Percentiles rank a stretch among this genome's conserved stretches.
Evolutionary conservation across 441 rosid species (phyloP).

Genomic region (Erodium moschatum): DNA sequence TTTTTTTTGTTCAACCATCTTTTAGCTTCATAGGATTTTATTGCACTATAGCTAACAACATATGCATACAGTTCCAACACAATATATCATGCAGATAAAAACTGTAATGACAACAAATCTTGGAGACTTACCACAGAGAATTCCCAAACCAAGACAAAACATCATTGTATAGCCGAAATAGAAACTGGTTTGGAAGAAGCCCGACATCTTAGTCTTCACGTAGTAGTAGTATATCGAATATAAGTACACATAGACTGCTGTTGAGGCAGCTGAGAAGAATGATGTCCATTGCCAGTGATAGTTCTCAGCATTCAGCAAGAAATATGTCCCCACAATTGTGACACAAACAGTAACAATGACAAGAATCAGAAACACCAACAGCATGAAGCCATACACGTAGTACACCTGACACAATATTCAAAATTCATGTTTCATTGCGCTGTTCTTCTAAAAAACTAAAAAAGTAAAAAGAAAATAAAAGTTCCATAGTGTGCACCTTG

Average conservation of each 20-base stretch:
- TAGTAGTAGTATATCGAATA: constrained; percentile 84
- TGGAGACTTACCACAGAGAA: constrained; percentile 70
- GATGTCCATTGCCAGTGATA: constrained; percentile 99
- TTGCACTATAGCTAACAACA: neutral
- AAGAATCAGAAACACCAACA: constrained; percentile 81
- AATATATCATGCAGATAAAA: neutral
- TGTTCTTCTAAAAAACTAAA: no score
- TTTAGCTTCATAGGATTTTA: neutral
- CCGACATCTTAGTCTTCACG: constrained; percentile 91
- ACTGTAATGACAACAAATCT: neutral
- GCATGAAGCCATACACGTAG: constrained; percentile 92
- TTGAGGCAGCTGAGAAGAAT: constrained; percentile 89
- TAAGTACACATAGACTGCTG: constrained; percentile 82
- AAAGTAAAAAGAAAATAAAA: no score
- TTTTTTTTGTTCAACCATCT: neutral
- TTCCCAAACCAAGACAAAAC: constrained; percentile 93
- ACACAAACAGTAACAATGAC: constrained; percentile 83
- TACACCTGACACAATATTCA: constrained; percentile 49
- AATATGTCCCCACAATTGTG: constrained; percentile 88
- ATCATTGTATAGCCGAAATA: constrained; percentile 94
- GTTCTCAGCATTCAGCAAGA: constrained; percentile 87
- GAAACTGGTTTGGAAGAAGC: constrained; percentile 97
- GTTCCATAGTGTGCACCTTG: constrained; percentile 46
- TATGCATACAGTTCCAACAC: neutral
- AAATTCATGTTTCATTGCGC: neutral